These are phyloP conservation scores for Aspergillus steynii DNA, from an alignment of 495 filamentous ascomycete genomes.

Conservation along the genomic window DNA sequence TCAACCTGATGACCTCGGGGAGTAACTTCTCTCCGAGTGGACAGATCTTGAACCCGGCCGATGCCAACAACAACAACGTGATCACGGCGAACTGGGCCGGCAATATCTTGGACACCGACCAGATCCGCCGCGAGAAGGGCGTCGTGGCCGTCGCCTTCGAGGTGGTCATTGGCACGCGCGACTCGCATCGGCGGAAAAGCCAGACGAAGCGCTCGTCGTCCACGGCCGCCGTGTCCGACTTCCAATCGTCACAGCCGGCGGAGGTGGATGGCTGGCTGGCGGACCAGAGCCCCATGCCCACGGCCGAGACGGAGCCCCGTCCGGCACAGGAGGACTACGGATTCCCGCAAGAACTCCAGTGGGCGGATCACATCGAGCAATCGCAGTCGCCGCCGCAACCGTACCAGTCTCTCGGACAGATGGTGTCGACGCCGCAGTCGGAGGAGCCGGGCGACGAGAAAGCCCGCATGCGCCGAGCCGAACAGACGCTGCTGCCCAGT, in stretches of 20 bases:
- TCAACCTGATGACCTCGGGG: slow-evolving; percentile 53
- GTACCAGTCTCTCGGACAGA: slow-evolving; percentile 27
- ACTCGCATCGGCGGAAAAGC: slow-evolving; percentile 66
- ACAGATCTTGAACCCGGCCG: slow-evolving; percentile 45
- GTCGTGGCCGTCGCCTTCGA: slow-evolving; percentile 83
- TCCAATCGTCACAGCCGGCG: slow-evolving; percentile 13
- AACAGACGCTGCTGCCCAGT: slow-evolving; percentile 70
- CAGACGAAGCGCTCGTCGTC: slow-evolving; percentile 32
- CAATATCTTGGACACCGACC: slow-evolving; percentile 85
- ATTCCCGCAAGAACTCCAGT: slow-evolving; percentile 32
- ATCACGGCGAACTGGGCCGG: slow-evolving; percentile 61
- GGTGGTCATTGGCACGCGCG: slow-evolving; percentile 82
- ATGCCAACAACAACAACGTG: slow-evolving; percentile 33
- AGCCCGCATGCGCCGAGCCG: slow-evolving; percentile 63
- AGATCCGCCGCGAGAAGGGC: slow-evolving; percentile 81
- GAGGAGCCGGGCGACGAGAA: slow-evolving; percentile 68
- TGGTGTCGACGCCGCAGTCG: slow-evolving; percentile 55
- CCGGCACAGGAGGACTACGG: slow-evolving; percentile 37
- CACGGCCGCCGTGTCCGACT: slow-evolving; percentile 23
- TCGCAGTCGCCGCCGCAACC: slow-evolving; percentile 24
- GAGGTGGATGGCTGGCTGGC: slow-evolving; percentile 34
- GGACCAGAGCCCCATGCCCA: slow-evolving; percentile 27
- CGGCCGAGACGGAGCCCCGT: slow-evolving; percentile 29
- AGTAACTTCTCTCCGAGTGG: slow-evolving; percentile 49
- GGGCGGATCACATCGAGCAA: slow-evolving; percentile 32